A percentile compares a stretch with the other conserved stretches of the same genome.
Conservation (phyloP, 176 grass and related monocot genomes). For the Metroxylon sagu region DNA sequence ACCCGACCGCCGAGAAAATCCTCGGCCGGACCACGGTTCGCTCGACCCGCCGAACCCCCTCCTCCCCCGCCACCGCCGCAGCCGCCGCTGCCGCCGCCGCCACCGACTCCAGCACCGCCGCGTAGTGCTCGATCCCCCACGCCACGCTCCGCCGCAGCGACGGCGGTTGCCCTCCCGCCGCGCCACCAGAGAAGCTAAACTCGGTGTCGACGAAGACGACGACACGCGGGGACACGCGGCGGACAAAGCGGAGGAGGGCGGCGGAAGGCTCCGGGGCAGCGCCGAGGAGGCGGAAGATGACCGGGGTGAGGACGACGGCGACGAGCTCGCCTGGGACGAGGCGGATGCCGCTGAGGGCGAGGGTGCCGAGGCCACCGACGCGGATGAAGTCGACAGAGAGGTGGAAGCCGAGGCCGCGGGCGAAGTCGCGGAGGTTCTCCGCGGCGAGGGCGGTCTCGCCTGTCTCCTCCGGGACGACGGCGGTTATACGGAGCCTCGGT, state of each 20-base stretch:
- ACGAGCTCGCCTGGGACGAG: slow-evolving; percentile 26
- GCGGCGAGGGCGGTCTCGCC: slow-evolving; percentile 43
- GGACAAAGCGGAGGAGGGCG: slow-evolving; percentile 35
- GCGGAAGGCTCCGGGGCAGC: slow-evolving; percentile 15
- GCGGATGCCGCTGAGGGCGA: slow-evolving; percentile 27
- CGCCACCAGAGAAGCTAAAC: neutral
- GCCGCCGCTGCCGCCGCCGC: slow-evolving; percentile 23
- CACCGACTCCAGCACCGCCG: slow-evolving; percentile 28
- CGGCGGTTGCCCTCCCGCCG: neutral
- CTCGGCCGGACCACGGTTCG: slow-evolving; percentile 28
- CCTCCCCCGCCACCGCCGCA: slow-evolving; percentile 14
- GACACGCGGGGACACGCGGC: slow-evolving; percentile 7
- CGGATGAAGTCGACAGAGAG: slow-evolving; percentile 39
- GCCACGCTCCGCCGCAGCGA: slow-evolving; percentile 22
- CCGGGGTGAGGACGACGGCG: slow-evolving; percentile 36
- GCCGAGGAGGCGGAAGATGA: slow-evolving; percentile 31
- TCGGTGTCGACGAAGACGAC: slow-evolving; percentile 43
- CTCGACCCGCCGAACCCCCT: slow-evolving; percentile 31
- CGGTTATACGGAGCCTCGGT: slow-evolving; percentile 32
- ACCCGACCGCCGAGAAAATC: slow-evolving; percentile 14
- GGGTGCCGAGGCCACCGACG: slow-evolving; percentile 24
- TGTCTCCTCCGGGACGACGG: slow-evolving; percentile 46
- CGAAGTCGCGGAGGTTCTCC: slow-evolving; percentile 59
- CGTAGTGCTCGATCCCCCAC: slow-evolving; percentile 30
- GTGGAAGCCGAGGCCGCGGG: slow-evolving; percentile 33